Conservation (phyloP, 306 rosid genomes). For the Cucurbita pepo region DNA sequence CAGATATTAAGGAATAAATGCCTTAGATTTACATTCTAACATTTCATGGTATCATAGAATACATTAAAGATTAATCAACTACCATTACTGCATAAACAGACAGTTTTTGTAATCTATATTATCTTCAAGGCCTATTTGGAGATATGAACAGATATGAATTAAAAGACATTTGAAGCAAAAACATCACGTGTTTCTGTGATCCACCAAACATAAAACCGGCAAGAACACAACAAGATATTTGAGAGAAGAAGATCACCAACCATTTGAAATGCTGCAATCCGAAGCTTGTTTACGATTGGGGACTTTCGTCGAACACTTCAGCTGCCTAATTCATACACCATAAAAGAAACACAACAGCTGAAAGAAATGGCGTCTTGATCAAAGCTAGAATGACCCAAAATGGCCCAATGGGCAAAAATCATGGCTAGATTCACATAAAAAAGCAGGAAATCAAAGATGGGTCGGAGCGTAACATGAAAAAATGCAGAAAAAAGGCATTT, state of each 20-base stretch:
- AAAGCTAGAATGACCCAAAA: background rate
- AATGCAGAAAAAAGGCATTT: background rate
- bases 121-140: background rate
- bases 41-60: background rate
- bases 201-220: background rate
- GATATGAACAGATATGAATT: background rate
- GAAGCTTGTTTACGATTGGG: conserved; percentile 5
- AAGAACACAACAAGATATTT: background rate
- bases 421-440: background rate
- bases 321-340: conserved; percentile 12
- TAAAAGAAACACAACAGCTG: background rate
- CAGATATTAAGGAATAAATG: background rate
- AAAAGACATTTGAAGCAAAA: background rate
- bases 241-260: conserved; percentile 13
- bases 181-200: background rate
- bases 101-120: background rate
- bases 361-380: background rate
- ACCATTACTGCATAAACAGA: background rate
- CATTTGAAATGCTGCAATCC: conserved; percentile 30
- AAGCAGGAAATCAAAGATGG: conserved; percentile 4
- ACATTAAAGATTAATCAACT: background rate
- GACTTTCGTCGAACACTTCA: conserved; percentile 18
- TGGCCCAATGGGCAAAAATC: conserved; percentile 4
- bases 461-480: background rate
- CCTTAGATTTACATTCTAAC: background rate